Percentiles rank a stretch among this genome's conserved stretches.
phyloP scores from a whole-genome alignment of 2,329 filamentous ascomycete genomes.

The Berkeleyomyces rouxiae region DNA sequence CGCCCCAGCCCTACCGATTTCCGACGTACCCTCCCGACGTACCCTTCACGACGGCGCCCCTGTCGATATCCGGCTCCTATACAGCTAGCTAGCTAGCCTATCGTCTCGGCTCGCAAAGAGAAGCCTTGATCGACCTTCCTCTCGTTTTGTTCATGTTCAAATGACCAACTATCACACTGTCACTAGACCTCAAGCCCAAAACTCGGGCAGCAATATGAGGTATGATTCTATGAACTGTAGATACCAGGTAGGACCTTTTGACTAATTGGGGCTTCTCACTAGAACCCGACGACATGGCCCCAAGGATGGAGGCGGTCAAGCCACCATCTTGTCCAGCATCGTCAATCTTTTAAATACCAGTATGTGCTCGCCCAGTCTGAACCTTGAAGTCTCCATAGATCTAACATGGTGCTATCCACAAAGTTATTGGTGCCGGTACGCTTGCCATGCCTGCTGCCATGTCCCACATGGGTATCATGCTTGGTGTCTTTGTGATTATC shows the following conservation, averaged over 20 bases:
- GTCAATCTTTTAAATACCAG: slow-evolving; percentile 95
- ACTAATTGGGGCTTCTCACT: not conserved
- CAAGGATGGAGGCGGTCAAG: slow-evolving; percentile 65
- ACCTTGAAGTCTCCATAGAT: not conserved
- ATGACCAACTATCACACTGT: slow-evolving; percentile 42
- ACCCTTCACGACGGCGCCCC: not conserved
- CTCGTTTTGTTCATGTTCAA: slow-evolving; percentile 15
- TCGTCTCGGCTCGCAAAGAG: not conserved
- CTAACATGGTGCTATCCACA: slow-evolving; percentile 15
- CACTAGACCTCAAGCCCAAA: slow-evolving; percentile 16
- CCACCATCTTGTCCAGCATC: slow-evolving; percentile 77
- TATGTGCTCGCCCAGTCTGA: slow-evolving; percentile 26
- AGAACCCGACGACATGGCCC: slow-evolving; percentile 45
- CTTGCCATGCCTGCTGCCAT: slow-evolving; percentile 91
- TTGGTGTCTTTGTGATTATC: slow-evolving; percentile 68
- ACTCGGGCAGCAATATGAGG: slow-evolving; percentile 33
- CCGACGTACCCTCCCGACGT: no score
- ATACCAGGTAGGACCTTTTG: not conserved
- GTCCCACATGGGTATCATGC: slow-evolving; percentile 83
- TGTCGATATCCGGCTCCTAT: not conserved
- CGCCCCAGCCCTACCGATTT: no score
- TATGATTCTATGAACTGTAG: slow-evolving; percentile 16
- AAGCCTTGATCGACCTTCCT: not conserved
- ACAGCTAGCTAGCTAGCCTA: not conserved
- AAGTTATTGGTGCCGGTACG: slow-evolving; percentile 84